Conservation (phyloP, 2,329 filamentous ascomycete genomes). For the Zymoseptoria pseudotritici region DNA sequence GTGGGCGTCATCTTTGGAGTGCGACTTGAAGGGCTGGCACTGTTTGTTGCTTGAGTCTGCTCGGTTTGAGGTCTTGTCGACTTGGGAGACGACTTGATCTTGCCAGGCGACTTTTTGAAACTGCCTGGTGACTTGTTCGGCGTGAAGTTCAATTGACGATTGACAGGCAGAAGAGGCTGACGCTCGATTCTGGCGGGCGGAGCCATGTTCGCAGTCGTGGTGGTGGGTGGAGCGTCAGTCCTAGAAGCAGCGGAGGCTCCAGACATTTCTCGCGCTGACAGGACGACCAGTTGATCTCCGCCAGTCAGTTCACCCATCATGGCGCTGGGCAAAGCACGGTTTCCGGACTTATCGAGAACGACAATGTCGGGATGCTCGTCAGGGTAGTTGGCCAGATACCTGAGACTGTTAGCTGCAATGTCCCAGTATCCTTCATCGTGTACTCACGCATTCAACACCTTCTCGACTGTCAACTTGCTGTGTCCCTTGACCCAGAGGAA, state of each 20-base stretch:
- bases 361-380: not conserved
- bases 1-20: not conserved
- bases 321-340: not conserved
- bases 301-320: not conserved
- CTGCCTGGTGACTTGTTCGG: not conserved
- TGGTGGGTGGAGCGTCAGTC: conserved; percentile 1
- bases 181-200: not conserved
- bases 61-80: not conserved
- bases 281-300: not conserved
- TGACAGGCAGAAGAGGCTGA: conserved; percentile 13
- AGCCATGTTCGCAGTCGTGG: not conserved
- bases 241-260: not conserved
- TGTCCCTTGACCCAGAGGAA: conserved; percentile 2
- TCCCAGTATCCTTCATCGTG: not conserved
- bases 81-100: not conserved
- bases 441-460: not conserved
- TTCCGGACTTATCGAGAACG: not conserved
- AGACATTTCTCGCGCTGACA: not conserved
- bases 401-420: not conserved
- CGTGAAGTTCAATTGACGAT: conserved; percentile 7
- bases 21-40: not conserved
- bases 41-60: not conserved
- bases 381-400: not conserved
- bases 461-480: not conserved
- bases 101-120: not conserved